Conservation (phyloP, 495 filamentous ascomycete species). For the Thermothielavioides terrestris region DNA sequence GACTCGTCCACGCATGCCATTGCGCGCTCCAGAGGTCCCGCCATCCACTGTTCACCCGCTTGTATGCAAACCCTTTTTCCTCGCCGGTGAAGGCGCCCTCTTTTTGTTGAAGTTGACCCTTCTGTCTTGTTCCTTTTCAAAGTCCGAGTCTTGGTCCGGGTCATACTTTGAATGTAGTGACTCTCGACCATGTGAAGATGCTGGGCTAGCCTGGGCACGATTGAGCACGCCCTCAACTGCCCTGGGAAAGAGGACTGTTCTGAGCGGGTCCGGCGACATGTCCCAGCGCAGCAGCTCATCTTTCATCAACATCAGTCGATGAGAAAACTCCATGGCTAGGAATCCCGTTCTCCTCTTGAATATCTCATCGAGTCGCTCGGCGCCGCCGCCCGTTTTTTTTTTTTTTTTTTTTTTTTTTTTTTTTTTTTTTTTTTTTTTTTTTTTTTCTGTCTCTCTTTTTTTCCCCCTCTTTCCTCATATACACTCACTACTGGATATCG, state of each 20-base stretch:
- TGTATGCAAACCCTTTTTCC: conserved; percentile 65
- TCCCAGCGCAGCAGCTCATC: conserved; percentile 4
- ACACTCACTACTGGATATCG: conserved; percentile 39
- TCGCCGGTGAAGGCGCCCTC: conserved; percentile 56
- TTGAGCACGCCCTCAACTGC: too few relatives aligned
- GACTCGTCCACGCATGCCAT: conserved; percentile 51
- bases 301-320: conserved; percentile 13
- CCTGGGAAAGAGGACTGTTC: too few relatives aligned
- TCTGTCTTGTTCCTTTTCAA: conserved; percentile 21
- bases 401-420: too few relatives aligned
- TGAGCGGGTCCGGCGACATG: neutral
- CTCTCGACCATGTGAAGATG: conserved; percentile 47
- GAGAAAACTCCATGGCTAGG: conserved; percentile 28
- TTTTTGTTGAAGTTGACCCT: conserved; percentile 47
- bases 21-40: conserved; percentile 60
- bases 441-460: too few relatives aligned
- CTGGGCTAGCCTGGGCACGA: conserved; percentile 50
- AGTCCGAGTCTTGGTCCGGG: conserved; percentile 42
- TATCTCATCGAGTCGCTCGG: neutral
- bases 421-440: too few relatives aligned
- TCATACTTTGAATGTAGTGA: conserved; percentile 33
- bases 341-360: conserved; percentile 1
- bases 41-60: conserved; percentile 54
- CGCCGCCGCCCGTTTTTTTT: neutral
- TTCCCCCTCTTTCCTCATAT: too few relatives aligned